Evolutionary conservation across 2,329 filamentous ascomycete genomes (phyloP).

Genomic region (Aureobasidium vineae): DNA sequence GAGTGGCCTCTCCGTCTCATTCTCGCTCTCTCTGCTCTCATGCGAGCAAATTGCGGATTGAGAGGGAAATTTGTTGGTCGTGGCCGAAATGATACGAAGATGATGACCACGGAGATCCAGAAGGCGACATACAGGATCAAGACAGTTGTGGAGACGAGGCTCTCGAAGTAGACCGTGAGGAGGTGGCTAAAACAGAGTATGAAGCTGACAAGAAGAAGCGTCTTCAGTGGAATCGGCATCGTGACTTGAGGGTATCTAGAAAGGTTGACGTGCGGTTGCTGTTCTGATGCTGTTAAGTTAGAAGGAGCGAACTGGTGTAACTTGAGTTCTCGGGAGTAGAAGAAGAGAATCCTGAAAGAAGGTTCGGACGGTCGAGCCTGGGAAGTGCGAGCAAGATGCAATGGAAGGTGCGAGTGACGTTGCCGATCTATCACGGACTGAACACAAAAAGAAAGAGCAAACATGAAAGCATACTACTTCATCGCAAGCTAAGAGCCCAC

Average conservation of each 20-base stretch:
- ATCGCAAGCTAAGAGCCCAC: no score
- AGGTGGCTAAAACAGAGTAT: not conserved
- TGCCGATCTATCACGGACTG: no score
- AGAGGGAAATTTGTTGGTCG: not conserved
- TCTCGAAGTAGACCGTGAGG: not conserved
- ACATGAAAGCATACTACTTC: no score
- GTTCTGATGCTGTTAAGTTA: not conserved
- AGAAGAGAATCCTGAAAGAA: no score
- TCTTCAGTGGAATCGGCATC: not conserved
- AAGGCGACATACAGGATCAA: not conserved
- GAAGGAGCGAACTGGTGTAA: not conserved
- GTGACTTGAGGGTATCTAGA: not conserved
- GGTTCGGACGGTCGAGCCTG: no score
- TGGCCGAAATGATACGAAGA: not conserved
- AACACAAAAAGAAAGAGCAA: not conserved
- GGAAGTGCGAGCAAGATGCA: no score
- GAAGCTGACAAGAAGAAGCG: not conserved
- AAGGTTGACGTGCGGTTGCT: not conserved
- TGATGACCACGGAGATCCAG: not conserved
- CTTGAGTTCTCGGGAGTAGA: no score
- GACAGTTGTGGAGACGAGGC: not conserved
- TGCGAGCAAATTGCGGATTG: not conserved
- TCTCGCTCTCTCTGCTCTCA: not conserved
- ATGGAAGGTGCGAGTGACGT: not conserved
- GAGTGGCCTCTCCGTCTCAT: not conserved